Evolutionary conservation across 129 eudicot genomes (phyloP), one percentile per base, ranked within the genome.

Genomic region (Smallanthus sonchifolius): DNA sequence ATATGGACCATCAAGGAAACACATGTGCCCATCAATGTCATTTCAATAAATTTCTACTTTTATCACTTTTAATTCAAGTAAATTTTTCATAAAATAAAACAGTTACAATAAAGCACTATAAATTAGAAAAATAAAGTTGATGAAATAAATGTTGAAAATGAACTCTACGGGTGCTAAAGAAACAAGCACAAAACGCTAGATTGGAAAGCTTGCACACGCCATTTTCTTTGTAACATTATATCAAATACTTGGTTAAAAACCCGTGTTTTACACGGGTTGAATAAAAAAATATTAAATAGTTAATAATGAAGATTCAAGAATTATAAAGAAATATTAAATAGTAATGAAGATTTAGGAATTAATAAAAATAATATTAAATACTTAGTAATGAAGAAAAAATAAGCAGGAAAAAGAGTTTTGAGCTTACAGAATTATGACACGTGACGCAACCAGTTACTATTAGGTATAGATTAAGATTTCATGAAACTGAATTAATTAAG

Each of bases 1-100:
- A 34, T 15, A 63, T 34, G 19, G 62, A 63, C 45, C 43, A 36
- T 73, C 55, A 16, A 60, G 69, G 60, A 45, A 74, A 75, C 79
- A 75, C 8, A 75, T 75, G 79, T 75, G 79, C 73, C 69, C 72
- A 51, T 8, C 55, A 49, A 24, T 65, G 72, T 75, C 79, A 49
- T 36, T 51, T 65, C 73, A 37, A 49, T 30, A 5, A 47, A 11
- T 74, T 62, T 47, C 3, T 47, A 19, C 61, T 63, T 73, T 56
- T 45, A 60, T 61, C 59, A 60, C 65, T 34, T 62, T 70, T 14
- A 34, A 10, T 69, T 49, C 32, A 1, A 67, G 3, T 42, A 20
- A 19, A 43, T 2, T 42, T 40, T 6, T 66, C 52, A 42, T 28
- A 36, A 39, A 44, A 11, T 4, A 39, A 10, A 28, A 17, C 34